phyloP scores from a whole-genome alignment of 1,284 basidiomycete species.

The Paramarasmius palmivorus region DNA sequence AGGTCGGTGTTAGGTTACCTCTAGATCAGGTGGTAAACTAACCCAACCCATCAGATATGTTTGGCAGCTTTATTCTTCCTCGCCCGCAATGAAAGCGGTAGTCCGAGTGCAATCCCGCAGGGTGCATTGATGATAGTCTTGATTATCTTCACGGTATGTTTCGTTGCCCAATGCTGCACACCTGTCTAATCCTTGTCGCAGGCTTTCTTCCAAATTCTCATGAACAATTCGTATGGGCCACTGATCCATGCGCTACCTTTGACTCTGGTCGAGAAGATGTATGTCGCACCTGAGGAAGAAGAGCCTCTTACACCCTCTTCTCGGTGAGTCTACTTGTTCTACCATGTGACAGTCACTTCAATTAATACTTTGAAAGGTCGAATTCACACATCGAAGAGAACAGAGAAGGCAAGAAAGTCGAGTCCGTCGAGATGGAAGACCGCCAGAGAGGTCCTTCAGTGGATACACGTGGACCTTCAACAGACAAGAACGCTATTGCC shows the following conservation, averaged over 20 bases:
- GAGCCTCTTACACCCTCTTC: background rate
- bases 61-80: slow-evolving; percentile 89
- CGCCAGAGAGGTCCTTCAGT: no score
- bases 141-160: slow-evolving; percentile 76
- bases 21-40: no score
- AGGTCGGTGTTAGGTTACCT: slow-evolving; percentile 23
- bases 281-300: slow-evolving; percentile 32
- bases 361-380: background rate
- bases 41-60: slow-evolving; percentile 46
- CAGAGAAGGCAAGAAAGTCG: slow-evolving; percentile 9
- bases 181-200: slow-evolving; percentile 29
- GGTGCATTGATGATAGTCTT: slow-evolving; percentile 84
- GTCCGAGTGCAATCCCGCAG: slow-evolving; percentile 66
- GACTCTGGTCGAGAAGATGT: slow-evolving; percentile 73
- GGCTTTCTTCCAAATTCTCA: slow-evolving; percentile 67
- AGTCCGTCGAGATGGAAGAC: slow-evolving; percentile 12
- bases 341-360: slow-evolving; percentile 15
- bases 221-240: slow-evolving; percentile 71
- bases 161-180: slow-evolving; percentile 14
- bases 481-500: slow-evolving; percentile 3
- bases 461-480: background rate
- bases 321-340: background rate
- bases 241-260: slow-evolving; percentile 72
- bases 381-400: background rate
- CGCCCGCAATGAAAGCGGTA: slow-evolving; percentile 50